Evolutionary conservation across 2,329 filamentous ascomycete genomes (phyloP), one percentile per base, ranked within the genome.

Genomic region (Pseudocercospora cruenta): DNA sequence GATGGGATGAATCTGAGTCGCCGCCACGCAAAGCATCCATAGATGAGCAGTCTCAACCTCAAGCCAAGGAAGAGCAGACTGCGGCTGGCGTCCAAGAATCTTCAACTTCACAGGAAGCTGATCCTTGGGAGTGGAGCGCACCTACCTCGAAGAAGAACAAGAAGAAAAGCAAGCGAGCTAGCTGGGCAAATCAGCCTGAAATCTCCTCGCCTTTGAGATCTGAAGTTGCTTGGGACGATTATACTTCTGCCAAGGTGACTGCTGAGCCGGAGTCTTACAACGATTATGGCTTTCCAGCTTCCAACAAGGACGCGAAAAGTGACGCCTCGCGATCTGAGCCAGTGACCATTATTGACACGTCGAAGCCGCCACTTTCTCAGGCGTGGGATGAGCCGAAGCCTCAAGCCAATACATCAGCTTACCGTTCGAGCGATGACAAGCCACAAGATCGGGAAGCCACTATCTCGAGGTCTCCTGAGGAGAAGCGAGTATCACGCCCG

Each of bases 141-240:
- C 65, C 9, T 63, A 71, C 4, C 4, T 57, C 51, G 33, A 72
- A 72, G 63, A 78, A 82, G 69, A 80, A 78, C 47, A 84, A 81
- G 73, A 82, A 80, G 62, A 84, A 78, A 72, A 74, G 72, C 39
- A 84, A 82, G 72, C 77, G 82, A 39, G 76, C 78, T 55, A 82
- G 80, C 62, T 75, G 77, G 59, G 76, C 73, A 67, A 80, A 79
- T 36, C 78, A 80, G 24, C 75, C 77, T 8, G 76, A 77, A 19
- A 75, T 80, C 9, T 79, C 79, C 63, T 82, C 81, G 26, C 81
- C 81, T 5, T 73, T 83, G 36, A 73, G 81, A 28, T 77, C 80
- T n/a, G 81, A 83, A 65, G 75, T 82, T 60, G 78, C 79, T 26
- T 78, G 79, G 61, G 76, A 82, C 19, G 81, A 83, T 64, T 81